A percentile compares a stretch with the other conserved stretches of the same genome.
These are phyloP conservation scores for Kurtzmaniella quercitrusa DNA, from an alignment of 1,139 yeast species.

Conservation along the genomic window DNA sequence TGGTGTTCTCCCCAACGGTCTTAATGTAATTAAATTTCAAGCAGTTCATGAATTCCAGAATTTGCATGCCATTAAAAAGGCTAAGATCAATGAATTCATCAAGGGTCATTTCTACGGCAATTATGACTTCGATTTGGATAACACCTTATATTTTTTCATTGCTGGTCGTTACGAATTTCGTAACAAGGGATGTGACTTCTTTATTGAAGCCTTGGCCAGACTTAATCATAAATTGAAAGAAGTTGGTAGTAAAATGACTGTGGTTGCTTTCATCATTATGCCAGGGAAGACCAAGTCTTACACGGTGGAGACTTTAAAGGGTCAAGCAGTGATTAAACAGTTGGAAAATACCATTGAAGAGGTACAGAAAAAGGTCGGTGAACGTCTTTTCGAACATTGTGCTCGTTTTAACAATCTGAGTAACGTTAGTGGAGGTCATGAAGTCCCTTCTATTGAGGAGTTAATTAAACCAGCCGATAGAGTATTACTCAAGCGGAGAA, in stretches of 20 bases:
- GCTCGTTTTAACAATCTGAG: constrained; percentile 72
- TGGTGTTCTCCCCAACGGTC: constrained; percentile 95
- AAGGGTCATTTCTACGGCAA: constrained; percentile 98
- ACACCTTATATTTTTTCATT: constrained; percentile 90
- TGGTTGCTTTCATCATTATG: constrained; percentile 98
- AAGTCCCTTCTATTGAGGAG: constrained; percentile 66
- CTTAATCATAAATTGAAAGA: constrained; percentile 83
- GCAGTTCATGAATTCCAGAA: constrained; percentile 98
- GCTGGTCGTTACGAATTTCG: constrained; percentile 97
- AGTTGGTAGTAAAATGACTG: constrained; percentile 80
- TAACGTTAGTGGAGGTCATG: constrained; percentile 52
- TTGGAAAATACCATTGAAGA: constrained; percentile 86
- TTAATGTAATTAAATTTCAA: constrained; percentile 91
- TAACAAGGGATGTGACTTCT: constrained; percentile 95
- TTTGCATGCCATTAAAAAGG: constrained; percentile 87
- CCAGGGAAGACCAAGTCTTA: constrained; percentile 93
- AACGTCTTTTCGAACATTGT: constrained; percentile 85
- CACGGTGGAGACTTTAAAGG: constrained; percentile 92
- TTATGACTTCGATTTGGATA: constrained; percentile 89
- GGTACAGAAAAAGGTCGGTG: constrained; percentile 84
- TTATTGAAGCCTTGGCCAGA: constrained; percentile 88
- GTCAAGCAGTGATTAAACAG: constrained; percentile 93
- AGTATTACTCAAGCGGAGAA: constrained; percentile 86
- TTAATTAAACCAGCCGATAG: constrained; percentile 84
- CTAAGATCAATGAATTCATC: constrained; percentile 87